A percentile compares a stretch with the other conserved stretches of the same genome.
phyloP scores from a whole-genome alignment of 108 stramenopile species.

The Epipyxis sp. region DNA sequence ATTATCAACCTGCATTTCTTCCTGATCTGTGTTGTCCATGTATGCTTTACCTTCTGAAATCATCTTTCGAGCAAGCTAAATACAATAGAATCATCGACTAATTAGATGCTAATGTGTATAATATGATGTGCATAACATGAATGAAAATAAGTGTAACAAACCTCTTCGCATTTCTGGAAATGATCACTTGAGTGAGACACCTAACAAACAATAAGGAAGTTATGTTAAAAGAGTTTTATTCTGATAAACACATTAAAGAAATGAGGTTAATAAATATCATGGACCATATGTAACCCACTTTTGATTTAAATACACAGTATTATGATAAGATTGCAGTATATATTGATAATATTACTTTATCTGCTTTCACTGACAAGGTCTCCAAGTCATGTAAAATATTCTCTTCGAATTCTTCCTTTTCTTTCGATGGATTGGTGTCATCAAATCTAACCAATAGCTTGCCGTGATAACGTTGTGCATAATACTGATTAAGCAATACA shows the following conservation, averaged over 20 bases:
- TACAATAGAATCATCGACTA: too few relatives aligned
- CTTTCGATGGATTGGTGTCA: constrained; percentile 99
- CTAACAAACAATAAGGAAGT: neutral
- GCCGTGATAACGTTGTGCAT: constrained; percentile 89
- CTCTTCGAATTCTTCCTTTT: constrained; percentile 95
- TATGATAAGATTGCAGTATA: neutral
- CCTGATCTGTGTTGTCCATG: constrained; percentile 98
- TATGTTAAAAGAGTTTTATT: neutral
- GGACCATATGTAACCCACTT: neutral
- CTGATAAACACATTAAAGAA: neutral
- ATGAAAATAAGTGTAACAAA: too few relatives aligned
- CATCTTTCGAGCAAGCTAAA: constrained; percentile 73
- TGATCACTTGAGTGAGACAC: constrained; percentile 87
- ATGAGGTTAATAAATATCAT: neutral
- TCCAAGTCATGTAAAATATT: constrained; percentile 60
- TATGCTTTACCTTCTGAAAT: constrained; percentile 87
- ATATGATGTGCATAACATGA: too few relatives aligned
- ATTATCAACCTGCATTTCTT: constrained; percentile 56
- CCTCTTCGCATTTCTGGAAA: too few relatives aligned
- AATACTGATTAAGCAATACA: constrained; percentile 89
- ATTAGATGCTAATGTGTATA: too few relatives aligned
- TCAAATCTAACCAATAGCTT: constrained; percentile 84
- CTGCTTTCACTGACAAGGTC: constrained; percentile 74
- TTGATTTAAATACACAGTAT: neutral
- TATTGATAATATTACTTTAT: constrained; percentile 59